Evolutionary conservation across 2,329 filamentous ascomycete species (phyloP).

Genomic region (Xylaria sp.): DNA sequence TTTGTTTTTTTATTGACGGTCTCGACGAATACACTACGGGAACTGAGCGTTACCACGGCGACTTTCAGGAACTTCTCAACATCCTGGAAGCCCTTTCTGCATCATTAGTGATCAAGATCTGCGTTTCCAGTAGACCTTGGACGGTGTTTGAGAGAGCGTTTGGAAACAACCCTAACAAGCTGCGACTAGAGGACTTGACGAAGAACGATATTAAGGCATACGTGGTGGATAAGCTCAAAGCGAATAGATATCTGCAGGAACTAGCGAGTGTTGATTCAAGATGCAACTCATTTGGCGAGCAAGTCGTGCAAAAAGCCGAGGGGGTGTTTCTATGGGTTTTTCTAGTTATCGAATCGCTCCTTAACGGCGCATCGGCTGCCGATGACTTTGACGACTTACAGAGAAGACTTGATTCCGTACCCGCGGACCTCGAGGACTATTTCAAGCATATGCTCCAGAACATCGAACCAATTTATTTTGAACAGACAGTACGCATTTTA

Average conservation of each 20-base stretch:
- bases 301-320: background rate
- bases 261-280: background rate
- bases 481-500: background rate
- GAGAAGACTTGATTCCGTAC: too few species aligned
- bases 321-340: too few species aligned
- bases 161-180: constrained; percentile 16
- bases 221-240: constrained; percentile 29
- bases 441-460: constrained; percentile 32
- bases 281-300: background rate
- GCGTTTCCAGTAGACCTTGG: constrained; percentile 40
- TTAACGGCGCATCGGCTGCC: too few species aligned
- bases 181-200: constrained; percentile 34
- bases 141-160: constrained; percentile 38
- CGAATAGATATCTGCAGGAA: background rate
- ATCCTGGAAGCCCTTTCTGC: background rate
- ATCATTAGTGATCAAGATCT: constrained; percentile 34
- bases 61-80: background rate
- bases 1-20: too few species aligned
- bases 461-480: constrained; percentile 20
- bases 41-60: background rate
- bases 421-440: background rate
- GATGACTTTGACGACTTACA: too few species aligned
- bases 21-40: background rate
- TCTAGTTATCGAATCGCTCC: too few species aligned
- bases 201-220: constrained; percentile 33